Conservation (phyloP, 164 flowering plant genomes). For the Liquidambar formosana region DNA sequence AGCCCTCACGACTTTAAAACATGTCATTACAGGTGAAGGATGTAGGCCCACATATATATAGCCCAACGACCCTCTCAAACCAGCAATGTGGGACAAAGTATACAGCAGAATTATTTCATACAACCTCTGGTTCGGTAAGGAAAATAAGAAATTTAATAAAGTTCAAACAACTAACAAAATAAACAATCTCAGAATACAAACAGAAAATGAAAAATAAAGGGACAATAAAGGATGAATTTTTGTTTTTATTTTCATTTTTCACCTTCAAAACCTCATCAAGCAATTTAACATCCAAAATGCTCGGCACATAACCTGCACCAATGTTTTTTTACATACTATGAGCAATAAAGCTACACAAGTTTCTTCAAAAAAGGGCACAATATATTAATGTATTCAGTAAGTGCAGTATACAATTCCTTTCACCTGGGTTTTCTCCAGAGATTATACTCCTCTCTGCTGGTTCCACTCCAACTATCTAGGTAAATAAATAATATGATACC, state of each 20-base stretch:
- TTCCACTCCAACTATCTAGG: slow-evolving; percentile 81
- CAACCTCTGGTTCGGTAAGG: too few relatives aligned
- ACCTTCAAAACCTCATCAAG: slow-evolving; percentile 90
- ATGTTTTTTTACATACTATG: slow-evolving; percentile 3
- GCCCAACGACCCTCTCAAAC: too few relatives aligned
- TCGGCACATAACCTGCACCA: slow-evolving; percentile 67
- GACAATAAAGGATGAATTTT: background rate
- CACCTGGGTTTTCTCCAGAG: slow-evolving; percentile 78
- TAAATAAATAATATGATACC: slow-evolving; percentile 15
- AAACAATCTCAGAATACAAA: background rate
- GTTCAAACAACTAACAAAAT: background rate
- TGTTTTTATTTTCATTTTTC: too few relatives aligned
- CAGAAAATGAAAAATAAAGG: background rate
- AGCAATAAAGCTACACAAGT: background rate
- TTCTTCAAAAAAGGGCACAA: background rate
- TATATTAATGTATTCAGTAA: background rate
- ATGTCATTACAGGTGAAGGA: too few relatives aligned
- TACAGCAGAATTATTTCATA: too few relatives aligned
- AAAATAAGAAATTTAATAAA: background rate
- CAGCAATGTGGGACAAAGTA: too few relatives aligned
- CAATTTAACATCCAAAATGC: slow-evolving; percentile 67
- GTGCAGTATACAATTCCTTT: background rate
- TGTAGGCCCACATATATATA: too few relatives aligned
- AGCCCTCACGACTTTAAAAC: too few relatives aligned
- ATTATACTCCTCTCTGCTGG: slow-evolving; percentile 79